phyloP scores from a whole-genome alignment of 441 rosid species.

The Cnidoscolus chayamansa region DNA sequence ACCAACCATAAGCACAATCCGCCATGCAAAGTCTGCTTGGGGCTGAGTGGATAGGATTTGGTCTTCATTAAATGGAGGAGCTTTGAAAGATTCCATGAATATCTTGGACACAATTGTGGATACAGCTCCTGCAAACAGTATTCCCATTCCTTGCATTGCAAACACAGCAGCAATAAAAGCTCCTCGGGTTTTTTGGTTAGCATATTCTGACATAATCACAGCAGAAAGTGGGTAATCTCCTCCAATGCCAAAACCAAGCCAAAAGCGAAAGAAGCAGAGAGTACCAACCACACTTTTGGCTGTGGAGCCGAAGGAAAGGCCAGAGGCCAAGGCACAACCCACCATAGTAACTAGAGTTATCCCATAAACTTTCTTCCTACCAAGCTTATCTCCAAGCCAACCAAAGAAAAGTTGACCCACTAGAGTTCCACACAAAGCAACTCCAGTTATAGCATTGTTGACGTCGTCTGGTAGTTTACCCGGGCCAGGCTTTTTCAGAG shows the following conservation, averaged over 20 bases:
- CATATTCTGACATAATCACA: slow-evolving; percentile 14
- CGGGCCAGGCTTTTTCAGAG: background rate
- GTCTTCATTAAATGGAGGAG: background rate
- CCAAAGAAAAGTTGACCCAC: background rate
- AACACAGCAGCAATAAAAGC: slow-evolving; percentile 18
- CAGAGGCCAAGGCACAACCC: background rate
- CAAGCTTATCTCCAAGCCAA: background rate
- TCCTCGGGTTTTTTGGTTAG: slow-evolving; percentile 11
- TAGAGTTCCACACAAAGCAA: background rate
- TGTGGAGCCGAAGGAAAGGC: too few relatives aligned
- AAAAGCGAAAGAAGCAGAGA: slow-evolving; percentile 6
- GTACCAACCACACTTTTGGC: too few relatives aligned
- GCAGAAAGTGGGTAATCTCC: slow-evolving; percentile 13
- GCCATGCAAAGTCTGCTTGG: slow-evolving; percentile 5
- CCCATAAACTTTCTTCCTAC: background rate
- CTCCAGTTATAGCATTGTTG: background rate
- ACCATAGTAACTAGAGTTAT: background rate
- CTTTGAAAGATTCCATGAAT: background rate
- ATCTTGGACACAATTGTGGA: background rate
- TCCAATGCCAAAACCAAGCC: slow-evolving; percentile 7
- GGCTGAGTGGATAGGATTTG: background rate
- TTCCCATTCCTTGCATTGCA: slow-evolving; percentile 17
- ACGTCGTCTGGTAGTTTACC: background rate
- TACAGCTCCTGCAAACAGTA: slow-evolving; percentile 4
- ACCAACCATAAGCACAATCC: slow-evolving; percentile 15